Evolutionary conservation across 208 protist species (phyloP).

Genomic region (Trypanosoma platydactyli): DNA sequence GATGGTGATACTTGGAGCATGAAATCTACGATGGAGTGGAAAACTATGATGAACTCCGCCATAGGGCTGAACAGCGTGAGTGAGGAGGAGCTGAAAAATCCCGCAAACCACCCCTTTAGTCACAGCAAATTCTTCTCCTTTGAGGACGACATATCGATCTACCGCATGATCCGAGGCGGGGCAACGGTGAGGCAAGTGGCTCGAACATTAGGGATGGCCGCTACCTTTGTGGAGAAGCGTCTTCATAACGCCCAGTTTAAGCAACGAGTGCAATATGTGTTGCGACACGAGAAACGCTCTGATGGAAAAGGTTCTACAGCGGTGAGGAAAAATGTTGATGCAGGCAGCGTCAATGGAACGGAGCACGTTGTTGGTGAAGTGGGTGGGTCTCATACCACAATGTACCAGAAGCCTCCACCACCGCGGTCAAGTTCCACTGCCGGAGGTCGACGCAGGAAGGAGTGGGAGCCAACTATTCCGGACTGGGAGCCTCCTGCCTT

Average conservation of each 20-base stretch:
- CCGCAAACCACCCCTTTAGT: conserved; percentile 87
- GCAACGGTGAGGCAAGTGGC: conserved; percentile 77
- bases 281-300: conserved; percentile 56
- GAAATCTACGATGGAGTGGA: conserved; percentile 81
- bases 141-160: conserved; percentile 81
- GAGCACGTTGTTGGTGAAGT: conserved; percentile 12
- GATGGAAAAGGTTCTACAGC: background rate
- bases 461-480: conserved; percentile 75
- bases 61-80: conserved; percentile 35
- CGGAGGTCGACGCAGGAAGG: conserved; percentile 36
- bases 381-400: conserved; percentile 1
- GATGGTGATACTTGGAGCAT: conserved; percentile 82
- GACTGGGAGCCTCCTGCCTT: conserved; percentile 45
- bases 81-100: conserved; percentile 69
- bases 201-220: conserved; percentile 79
- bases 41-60: conserved; percentile 52
- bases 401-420: conserved; percentile 7
- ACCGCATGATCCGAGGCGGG: conserved; percentile 83
- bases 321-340: background rate
- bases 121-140: conserved; percentile 88
- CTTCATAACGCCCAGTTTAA: conserved; percentile 90
- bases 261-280: conserved; percentile 77
- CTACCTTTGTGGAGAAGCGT: conserved; percentile 80
- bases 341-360: conserved; percentile 14
- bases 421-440: background rate